Evolutionary conservation across 331 rosid genomes (phyloP), one percentile per base, ranked within the genome.

Genomic region (Quercus tomentella): DNA sequence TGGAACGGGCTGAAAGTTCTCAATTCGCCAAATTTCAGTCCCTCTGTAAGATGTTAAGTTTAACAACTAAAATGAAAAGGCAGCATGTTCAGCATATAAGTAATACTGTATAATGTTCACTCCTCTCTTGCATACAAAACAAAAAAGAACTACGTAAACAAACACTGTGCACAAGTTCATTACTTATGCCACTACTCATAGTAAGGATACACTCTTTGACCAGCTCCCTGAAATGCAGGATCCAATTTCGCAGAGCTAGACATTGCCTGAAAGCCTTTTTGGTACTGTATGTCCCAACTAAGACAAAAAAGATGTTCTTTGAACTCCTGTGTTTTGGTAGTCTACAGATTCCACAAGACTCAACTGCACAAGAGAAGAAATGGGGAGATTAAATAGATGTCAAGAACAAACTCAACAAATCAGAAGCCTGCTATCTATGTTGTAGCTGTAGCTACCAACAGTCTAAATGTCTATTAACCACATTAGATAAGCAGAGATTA

Each of bases 21-120:
- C 99, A 77, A 96, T 96, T 86, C 99, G 88, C 99, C 99, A 96
- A 83, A 96, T 96, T 83, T 96, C 99, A 73, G 93, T 82, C 68
- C 98, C 99, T 82, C 99, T 96, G 85, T 30, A 41, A 74, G 73
- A 84, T 69, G 93, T 93, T 82, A 96, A 96, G 99, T 81, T 78
- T 72, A 81, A 81, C 86, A 60, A 74, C 72, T 82, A 81, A 75
- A 82, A 73, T 52, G 31, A 56, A 82, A 68, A 68, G 77, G 14
- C 3, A 63, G 66, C 37, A 54, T 60, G 73, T 77, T 61, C 43
- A 77, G 70, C 25, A 82, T 45, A 56, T 37, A 78, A 21, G 52
- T 23, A 43, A 68, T 31, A 28, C 74, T 23, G 58, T 56, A 45
- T 57, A 23, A 20, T 61, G 21, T 74, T 21, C 49, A 30, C 69